A percentile compares a stretch with the other conserved stretches of the same genome.
Evolutionary conservation across 2,329 filamentous ascomycete species (phyloP).

Genomic region (Pseudonectria buxi): DNA sequence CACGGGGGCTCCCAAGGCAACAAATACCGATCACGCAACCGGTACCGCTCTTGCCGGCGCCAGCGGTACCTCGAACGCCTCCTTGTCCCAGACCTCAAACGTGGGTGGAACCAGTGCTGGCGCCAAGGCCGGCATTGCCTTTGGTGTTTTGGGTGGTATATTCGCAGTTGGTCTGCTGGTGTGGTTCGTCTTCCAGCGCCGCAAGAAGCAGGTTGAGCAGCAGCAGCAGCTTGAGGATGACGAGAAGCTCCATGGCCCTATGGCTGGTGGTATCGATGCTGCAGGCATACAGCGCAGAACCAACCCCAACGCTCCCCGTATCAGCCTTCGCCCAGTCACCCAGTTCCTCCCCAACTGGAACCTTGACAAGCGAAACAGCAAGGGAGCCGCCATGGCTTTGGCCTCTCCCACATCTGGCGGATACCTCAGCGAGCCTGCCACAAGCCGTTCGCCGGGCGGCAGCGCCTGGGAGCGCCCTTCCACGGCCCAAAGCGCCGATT

Average conservation of each 20-base stretch:
- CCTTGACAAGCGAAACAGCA: constrained; percentile 44
- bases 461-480: constrained; percentile 44
- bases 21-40: constrained; percentile 10
- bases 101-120: constrained; percentile 26
- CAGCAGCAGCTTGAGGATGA: constrained; percentile 45
- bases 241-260: constrained; percentile 52
- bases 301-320: constrained; percentile 60
- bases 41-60: constrained; percentile 13
- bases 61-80: constrained; percentile 14
- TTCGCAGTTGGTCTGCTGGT: constrained; percentile 59
- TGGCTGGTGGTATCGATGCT: constrained; percentile 25
- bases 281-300: constrained; percentile 21
- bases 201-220: constrained; percentile 58
- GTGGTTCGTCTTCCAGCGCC: constrained; percentile 63
- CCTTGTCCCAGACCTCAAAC: constrained; percentile 3
- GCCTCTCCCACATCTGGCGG: constrained; percentile 19
- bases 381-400: constrained; percentile 37
- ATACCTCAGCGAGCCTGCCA: constrained; percentile 5
- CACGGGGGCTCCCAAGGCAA: constrained; percentile 5
- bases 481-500: constrained; percentile 40
- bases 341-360: constrained; percentile 66
- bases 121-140: constrained; percentile 72
- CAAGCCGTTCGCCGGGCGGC: constrained; percentile 24
- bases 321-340: constrained; percentile 79
- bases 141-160: constrained; percentile 69